These are phyloP conservation scores for Penicillium paxilli DNA, from an alignment of 495 filamentous ascomycete species.

Conservation along the genomic window DNA sequence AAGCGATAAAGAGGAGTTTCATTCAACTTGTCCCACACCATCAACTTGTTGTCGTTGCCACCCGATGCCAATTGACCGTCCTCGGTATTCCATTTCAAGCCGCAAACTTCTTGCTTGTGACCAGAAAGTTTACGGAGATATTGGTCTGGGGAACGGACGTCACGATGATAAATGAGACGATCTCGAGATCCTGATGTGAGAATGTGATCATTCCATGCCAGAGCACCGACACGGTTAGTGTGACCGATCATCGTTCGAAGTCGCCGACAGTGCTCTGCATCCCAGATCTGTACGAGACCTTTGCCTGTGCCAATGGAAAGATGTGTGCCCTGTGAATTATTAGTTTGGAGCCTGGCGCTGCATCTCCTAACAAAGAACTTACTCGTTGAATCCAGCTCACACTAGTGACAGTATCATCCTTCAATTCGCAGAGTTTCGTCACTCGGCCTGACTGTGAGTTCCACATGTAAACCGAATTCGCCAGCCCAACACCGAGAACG, in stretches of 20 bases:
- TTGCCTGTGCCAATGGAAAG: conserved; percentile 91
- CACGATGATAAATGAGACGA: conserved; percentile 89
- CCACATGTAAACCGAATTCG: conserved; percentile 98
- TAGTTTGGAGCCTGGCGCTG: not conserved
- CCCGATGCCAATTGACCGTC: conserved; percentile 94
- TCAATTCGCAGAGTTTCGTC: conserved; percentile 88
- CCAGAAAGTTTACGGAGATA: conserved; percentile 78
- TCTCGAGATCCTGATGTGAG: conserved; percentile 94
- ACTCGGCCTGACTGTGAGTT: conserved; percentile 84
- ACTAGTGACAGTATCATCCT: conserved; percentile 91
- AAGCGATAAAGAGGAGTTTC: conserved; percentile 90
- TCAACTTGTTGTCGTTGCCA: conserved; percentile 96
- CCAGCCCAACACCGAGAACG: conserved; percentile 87
- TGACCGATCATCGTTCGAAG: conserved; percentile 96
- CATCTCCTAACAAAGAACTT: conserved; percentile 14
- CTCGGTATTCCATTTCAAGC: conserved; percentile 95
- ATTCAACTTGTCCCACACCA: conserved; percentile 94
- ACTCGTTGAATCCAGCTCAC: conserved; percentile 94
- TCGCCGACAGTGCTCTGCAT: conserved; percentile 80
- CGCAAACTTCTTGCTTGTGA: conserved; percentile 98
- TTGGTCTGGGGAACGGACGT: conserved; percentile 91
- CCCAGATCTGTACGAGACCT: conserved; percentile 96
- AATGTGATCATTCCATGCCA: conserved; percentile 98
- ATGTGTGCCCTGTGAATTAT: conserved; percentile 70
- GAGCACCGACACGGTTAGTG: conserved; percentile 81